Evolutionary conservation across 2,329 filamentous ascomycete genomes (phyloP), one percentile per base, ranked within the genome.

Genomic region (Colletotrichum chrysophilum): DNA sequence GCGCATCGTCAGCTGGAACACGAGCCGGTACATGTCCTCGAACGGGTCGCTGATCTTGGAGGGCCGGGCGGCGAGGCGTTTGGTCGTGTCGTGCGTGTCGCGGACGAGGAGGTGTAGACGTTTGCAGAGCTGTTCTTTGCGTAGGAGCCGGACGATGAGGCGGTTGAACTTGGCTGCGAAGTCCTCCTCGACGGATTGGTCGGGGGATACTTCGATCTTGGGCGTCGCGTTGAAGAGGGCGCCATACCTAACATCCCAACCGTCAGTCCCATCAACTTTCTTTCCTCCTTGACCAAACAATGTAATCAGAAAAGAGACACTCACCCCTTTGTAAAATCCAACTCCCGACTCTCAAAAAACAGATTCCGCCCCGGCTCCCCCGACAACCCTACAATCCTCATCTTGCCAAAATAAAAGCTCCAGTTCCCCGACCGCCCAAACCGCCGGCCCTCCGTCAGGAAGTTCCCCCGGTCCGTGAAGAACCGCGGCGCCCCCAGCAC

Each of bases 1-100:
- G 14, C 90, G 87, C 83, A 91, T 90, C 5, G 89, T 92, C n/a
- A 92, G 84, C 78, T 88, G 85, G 80, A 89, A 92, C 2, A 92
- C 85, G 70, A 90, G 83, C 7, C 84, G 80, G 79, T 90, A 91
- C 62, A 91, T 83, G 79, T 85, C 85, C 43, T 90, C 85, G 78
- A 92, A 91, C 0, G 90, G 89, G 76, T 92, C 86, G 9, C 88
- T 88, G 7, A 86, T 80, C 21, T 26, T 64, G 32, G 76, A 69
- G 78, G 36, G 0, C 21, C 55, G 55, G 18, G 13, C 21, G 4
- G 80, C 81, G 10, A 90, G 82, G 5, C 76, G 77, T 14, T 87
- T 82, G 21, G 89, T 81, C 1, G 82, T 81, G 6, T 78, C 73
- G 9, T 84, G 80, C 21, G 85, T 81, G 81, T 90, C 89, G 24